Base-by-base conservation (phyloP, 2,329 filamentous ascomycete genomes). In the Colletotrichum musae region DNA sequence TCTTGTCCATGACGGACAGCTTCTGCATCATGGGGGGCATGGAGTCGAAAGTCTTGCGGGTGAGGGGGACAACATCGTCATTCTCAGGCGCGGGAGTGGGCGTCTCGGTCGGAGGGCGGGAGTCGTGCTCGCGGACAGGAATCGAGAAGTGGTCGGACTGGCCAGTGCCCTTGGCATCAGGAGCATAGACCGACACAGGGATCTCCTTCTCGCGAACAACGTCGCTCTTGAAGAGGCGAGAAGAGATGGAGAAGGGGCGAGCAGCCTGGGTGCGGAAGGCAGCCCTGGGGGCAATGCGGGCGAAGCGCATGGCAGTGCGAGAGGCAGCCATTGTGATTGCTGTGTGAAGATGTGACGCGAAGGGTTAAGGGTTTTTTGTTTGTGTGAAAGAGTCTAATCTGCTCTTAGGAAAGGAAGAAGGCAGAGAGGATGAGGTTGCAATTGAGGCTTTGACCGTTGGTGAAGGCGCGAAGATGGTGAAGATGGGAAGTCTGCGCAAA, bases 1-100 rank as follows among this genome's bases (percentile, higher is more conserved):
- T 88, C 86, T 93, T 93, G 77, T 85, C 90, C 78, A 87, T 88
- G 70, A 93, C 85, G 60, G 86, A 89, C 86, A 93, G 91, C 80
- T 87, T 91, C 80, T 89, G 86, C 81, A 94, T 84, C 43, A 90
- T 93, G 36, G 87, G 85, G 5, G 91, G 88, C 77, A 72, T 84
- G 51, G 84, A 79, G 57, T 85, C 79, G 79, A 84, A 89, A 64
- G 88, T 82, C 74, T 85, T 82, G 70, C 85, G 81, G 72, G 83
- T 83, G 52, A 92, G 82, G 21, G 88, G 88, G 28, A 81, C 74
- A 57, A 90, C 82, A 15, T 80, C 76, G 54, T 86, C 84, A 58
- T 86, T 80, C 73, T 88, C 85, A 51, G 79, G 74, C 15, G 77
- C 75, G 16, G 80, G 80, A 36, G 70, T 74, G 5, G 80, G 78